phyloP scores from a whole-genome alignment of 768 basidiomycete species.

The Suillus sp. region DNA sequence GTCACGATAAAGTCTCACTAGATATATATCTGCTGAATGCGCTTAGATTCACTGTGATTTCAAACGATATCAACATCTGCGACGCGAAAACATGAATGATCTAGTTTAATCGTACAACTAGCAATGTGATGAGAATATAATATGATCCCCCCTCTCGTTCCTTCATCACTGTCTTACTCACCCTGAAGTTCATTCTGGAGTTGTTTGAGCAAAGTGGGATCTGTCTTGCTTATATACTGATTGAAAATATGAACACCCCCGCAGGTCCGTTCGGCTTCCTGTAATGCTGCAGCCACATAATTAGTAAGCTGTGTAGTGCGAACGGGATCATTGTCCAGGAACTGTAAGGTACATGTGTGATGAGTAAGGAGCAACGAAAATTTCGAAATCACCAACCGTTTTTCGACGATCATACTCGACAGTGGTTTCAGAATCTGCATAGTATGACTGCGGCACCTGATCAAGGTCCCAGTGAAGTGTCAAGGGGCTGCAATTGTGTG shows the following conservation, averaged over 20 bases:
- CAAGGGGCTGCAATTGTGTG: constrained; percentile 34
- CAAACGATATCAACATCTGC: not conserved
- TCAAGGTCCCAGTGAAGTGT: constrained; percentile 72
- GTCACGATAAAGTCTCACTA: not conserved
- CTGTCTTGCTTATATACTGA: constrained; percentile 63
- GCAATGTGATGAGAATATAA: not conserved
- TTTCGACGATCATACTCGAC: constrained; percentile 77
- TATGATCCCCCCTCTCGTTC: no score
- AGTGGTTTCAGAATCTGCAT: constrained; percentile 66
- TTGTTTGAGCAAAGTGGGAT: constrained; percentile 74
- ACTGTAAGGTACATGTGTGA: constrained; percentile 43
- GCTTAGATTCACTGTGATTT: not conserved
- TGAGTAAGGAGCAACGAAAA: constrained; percentile 6
- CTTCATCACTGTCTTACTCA: constrained; percentile 5
- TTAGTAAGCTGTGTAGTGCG: constrained; percentile 64
- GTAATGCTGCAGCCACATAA: constrained; percentile 58
- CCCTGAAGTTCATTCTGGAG: constrained; percentile 53
- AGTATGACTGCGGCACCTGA: constrained; percentile 58
- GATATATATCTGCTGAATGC: not conserved
- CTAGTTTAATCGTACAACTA: not conserved
- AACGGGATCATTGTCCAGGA: constrained; percentile 71
- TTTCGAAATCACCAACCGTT: constrained; percentile 46
- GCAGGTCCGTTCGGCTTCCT: constrained; percentile 61
- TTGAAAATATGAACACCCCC: constrained; percentile 66
- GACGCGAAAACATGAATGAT: not conserved